These are phyloP conservation scores for Pseudomicrostroma phylloplanum DNA, from an alignment of 1,284 basidiomycete genomes.

Conservation along the genomic window DNA sequence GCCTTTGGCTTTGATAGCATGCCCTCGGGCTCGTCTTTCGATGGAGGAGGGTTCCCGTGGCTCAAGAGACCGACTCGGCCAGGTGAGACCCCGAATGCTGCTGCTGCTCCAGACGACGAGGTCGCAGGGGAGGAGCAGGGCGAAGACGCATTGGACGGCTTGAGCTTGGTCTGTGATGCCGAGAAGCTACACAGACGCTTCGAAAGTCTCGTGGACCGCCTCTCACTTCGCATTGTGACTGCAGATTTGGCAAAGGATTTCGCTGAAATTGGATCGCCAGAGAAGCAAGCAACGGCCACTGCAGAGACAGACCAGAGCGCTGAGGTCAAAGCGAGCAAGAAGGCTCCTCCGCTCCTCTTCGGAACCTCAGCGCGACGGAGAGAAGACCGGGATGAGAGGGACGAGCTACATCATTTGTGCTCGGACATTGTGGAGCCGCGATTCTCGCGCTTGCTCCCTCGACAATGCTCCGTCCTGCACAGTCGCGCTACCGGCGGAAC, in stretches of 20 bases:
- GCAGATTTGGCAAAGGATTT: neutral
- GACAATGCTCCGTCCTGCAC: slow-evolving; percentile 34
- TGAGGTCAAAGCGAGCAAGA: neutral
- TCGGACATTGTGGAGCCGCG: slow-evolving; percentile 34
- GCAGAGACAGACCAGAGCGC: neutral
- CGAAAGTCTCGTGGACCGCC: slow-evolving; percentile 9
- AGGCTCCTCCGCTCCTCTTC: slow-evolving; percentile 1
- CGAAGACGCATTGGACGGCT: neutral
- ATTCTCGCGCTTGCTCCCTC: slow-evolving; percentile 25
- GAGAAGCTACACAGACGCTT: slow-evolving; percentile 11
- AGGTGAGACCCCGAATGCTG: neutral
- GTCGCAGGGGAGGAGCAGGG: neutral
- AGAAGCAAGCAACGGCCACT: neutral
- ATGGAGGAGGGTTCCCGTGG: slow-evolving; percentile 11
- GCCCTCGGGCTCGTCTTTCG: neutral
- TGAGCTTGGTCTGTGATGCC: neutral
- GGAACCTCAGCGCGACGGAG: slow-evolving; percentile 8
- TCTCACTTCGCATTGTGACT: slow-evolving; percentile 11
- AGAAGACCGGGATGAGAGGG: slow-evolving; percentile 26
- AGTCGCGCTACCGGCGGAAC: slow-evolving; percentile 5
- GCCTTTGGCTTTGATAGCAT: neutral
- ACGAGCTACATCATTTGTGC: slow-evolving; percentile 46
- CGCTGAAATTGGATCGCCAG: neutral
- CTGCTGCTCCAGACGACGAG: neutral
- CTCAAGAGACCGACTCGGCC: neutral